phyloP scores from a whole-genome alignment of 768 basidiomycete genomes.

The Trametes meyenii region DNA sequence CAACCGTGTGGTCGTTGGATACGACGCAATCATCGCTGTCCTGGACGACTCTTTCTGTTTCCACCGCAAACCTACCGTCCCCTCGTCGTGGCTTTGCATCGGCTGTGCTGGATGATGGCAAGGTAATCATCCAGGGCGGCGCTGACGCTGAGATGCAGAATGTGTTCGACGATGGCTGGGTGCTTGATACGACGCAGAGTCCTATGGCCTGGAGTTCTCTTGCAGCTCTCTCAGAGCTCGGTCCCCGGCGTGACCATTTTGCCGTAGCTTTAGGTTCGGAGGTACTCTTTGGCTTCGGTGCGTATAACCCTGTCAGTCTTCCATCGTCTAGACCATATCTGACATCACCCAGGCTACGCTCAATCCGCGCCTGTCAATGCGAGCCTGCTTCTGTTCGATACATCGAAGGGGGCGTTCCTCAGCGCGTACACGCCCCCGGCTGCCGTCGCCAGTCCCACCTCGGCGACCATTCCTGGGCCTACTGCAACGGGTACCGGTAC shows the following conservation, averaged over 20 bases:
- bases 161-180: slow-evolving; percentile 70
- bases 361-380: slow-evolving; percentile 53
- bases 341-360: slow-evolving; percentile 28
- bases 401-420: slow-evolving; percentile 37
- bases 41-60: slow-evolving; percentile 54
- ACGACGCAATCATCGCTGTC: slow-evolving; percentile 46
- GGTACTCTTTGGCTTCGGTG: slow-evolving; percentile 81
- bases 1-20: slow-evolving; percentile 65
- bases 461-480: slow-evolving; percentile 31
- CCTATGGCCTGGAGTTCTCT: slow-evolving; percentile 65
- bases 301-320: slow-evolving; percentile 46
- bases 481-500: slow-evolving; percentile 24
- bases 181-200: slow-evolving; percentile 57
- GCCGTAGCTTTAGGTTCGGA: slow-evolving; percentile 61
- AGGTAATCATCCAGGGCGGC: slow-evolving; percentile 80
- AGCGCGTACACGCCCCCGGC: slow-evolving; percentile 43
- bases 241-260: slow-evolving; percentile 72
- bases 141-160: slow-evolving; percentile 54
- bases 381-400: slow-evolving; percentile 55
- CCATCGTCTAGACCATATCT: slow-evolving; percentile 13
- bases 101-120: slow-evolving; percentile 50
- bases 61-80: slow-evolving; percentile 47
- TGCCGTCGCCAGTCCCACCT: slow-evolving; percentile 28
- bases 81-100: slow-evolving; percentile 69
- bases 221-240: slow-evolving; percentile 56